Evolutionary conservation across 441 rosid species (phyloP).

Genomic region (Mallotus repandus): DNA sequence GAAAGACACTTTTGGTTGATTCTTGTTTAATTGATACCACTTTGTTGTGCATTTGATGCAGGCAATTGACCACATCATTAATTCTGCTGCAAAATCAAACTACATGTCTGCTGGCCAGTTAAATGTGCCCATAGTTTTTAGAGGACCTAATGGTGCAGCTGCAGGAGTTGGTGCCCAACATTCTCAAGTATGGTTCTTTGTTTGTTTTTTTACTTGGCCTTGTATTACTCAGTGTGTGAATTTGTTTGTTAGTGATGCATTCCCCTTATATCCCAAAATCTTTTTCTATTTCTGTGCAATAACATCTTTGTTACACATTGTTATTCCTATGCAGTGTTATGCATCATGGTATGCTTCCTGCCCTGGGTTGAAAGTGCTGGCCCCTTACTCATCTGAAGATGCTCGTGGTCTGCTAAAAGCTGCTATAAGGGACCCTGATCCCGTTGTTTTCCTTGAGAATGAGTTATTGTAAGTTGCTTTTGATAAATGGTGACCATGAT

Average conservation of each 20-base stretch:
- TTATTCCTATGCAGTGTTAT: slow-evolving; percentile 61
- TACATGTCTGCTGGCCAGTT: slow-evolving; percentile 96
- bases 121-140: slow-evolving; percentile 77
- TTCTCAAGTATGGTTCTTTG: slow-evolving; percentile 50
- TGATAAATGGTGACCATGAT: slow-evolving; percentile 1
- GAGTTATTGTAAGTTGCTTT: slow-evolving; percentile 69
- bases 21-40: slow-evolving; percentile 1
- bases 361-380: slow-evolving; percentile 86
- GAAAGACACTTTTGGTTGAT: not conserved
- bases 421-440: slow-evolving; percentile 97
- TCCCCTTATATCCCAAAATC: no score
- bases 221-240: not conserved
- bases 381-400: slow-evolving; percentile 90
- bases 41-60: slow-evolving; percentile 27
- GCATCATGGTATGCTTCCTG: slow-evolving; percentile 88
- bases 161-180: slow-evolving; percentile 98
- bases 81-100: slow-evolving; percentile 86
- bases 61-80: slow-evolving; percentile 96
- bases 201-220: not conserved
- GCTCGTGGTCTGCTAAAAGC: slow-evolving; percentile 94
- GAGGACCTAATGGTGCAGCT: slow-evolving; percentile 99
- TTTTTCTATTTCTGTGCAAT: not conserved
- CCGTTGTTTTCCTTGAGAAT: slow-evolving; percentile 94
- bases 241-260: not conserved
- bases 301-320: not conserved